phyloP scores from a whole-genome alignment of 1,139 yeast genomes.

The Debaryomyces nepalensis region DNA sequence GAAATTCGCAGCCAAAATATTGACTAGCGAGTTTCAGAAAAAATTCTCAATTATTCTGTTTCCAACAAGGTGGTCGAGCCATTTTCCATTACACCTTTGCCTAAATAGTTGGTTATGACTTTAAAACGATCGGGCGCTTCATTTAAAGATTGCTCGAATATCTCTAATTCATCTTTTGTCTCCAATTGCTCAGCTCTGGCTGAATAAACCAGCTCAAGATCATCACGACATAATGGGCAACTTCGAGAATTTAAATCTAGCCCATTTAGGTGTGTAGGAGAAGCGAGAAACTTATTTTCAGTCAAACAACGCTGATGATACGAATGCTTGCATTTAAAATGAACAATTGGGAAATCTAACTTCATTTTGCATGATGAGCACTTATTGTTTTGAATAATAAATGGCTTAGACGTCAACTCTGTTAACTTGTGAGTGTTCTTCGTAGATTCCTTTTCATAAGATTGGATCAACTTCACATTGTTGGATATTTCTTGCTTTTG shows the following conservation, averaged over 20 bases:
- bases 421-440: constrained; percentile 57
- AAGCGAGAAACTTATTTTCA: constrained; percentile 40
- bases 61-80: constrained; percentile 27
- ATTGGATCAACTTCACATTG: constrained; percentile 66
- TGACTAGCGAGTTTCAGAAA: background rate
- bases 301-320: constrained; percentile 83
- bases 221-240: constrained; percentile 78
- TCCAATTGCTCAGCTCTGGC: constrained; percentile 64
- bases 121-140: constrained; percentile 71
- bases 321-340: constrained; percentile 86
- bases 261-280: constrained; percentile 14
- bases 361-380: constrained; percentile 75
- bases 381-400: constrained; percentile 66
- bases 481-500: constrained; percentile 71
- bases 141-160: constrained; percentile 62
- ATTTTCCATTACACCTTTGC: constrained; percentile 81
- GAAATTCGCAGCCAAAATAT: constrained; percentile 10
- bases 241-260: constrained; percentile 23
- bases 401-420: constrained; percentile 57
- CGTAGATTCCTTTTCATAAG: constrained; percentile 71
- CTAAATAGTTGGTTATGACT: constrained; percentile 78
- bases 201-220: constrained; percentile 66
- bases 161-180: constrained; percentile 62
- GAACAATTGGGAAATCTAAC: constrained; percentile 79
- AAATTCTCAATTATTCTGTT: constrained; percentile 10